A percentile compares a stretch with the other conserved stretches of the same genome.
These are phyloP conservation scores for Quercus dentata DNA, from an alignment of 306 rosid species.

Conservation along the genomic window DNA sequence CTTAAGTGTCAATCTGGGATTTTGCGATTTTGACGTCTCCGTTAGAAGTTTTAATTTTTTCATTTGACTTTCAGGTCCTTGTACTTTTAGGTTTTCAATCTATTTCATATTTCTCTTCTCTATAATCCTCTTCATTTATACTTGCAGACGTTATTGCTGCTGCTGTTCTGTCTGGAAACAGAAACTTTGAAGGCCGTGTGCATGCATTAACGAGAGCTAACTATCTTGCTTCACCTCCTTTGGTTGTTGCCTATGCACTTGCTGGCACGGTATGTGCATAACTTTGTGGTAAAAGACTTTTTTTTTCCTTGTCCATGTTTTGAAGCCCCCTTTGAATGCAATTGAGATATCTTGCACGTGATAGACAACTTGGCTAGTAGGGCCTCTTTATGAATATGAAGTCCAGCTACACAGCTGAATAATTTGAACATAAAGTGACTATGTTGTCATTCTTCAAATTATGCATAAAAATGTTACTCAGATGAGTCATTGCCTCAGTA, in stretches of 20 bases:
- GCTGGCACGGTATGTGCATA: constrained; percentile 38
- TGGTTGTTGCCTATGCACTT: constrained; percentile 45
- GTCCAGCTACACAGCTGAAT: neutral
- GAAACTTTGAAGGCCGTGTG: constrained; percentile 46
- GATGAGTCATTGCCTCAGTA: neutral
- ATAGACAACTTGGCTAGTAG: neutral
- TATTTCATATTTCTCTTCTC: neutral
- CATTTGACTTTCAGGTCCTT: neutral
- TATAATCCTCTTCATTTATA: neutral
- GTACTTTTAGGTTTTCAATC: neutral
- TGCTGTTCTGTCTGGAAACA: constrained; percentile 44
- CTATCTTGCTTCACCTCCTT: constrained; percentile 51
- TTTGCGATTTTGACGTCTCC: neutral
- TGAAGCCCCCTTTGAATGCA: neutral
- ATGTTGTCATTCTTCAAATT: neutral
- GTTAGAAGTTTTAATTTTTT: neutral
- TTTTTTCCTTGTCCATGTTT: neutral
- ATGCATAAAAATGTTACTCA: neutral
- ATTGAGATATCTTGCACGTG: neutral
- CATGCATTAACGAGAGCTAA: constrained; percentile 45
- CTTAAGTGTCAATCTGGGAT: neutral
- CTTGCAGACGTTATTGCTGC: constrained; percentile 41
- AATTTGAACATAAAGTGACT: no score
- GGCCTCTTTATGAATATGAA: neutral
- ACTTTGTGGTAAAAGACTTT: neutral